A percentile compares a stretch with the other conserved stretches of the same genome.
These are phyloP conservation scores for Cercospora sojina DNA, from an alignment of 2,329 filamentous ascomycete species.

Conservation along the genomic window DNA sequence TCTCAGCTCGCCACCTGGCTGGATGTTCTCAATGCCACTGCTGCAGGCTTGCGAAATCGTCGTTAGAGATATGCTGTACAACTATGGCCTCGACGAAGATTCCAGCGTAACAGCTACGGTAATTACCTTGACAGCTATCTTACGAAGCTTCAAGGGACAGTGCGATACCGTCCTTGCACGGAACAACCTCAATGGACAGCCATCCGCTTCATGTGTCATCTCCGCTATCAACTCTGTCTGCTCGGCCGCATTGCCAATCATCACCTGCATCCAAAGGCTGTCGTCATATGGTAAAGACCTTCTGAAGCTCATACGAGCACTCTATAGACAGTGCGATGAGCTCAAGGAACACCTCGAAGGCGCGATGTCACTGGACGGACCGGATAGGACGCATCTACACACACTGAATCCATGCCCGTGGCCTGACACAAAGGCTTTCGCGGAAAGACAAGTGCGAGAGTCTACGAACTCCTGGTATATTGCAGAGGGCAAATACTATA, in stretches of 20 bases:
- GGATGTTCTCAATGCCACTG: conserved; percentile 55
- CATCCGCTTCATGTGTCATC: background rate
- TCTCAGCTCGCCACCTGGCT: conserved; percentile 48
- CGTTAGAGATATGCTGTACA: conserved; percentile 47
- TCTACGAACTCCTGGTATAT: conserved; percentile 51
- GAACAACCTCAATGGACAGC: background rate
- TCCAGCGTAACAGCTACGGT: background rate
- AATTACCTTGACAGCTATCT: background rate
- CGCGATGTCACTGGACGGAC: background rate
- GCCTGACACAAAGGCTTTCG: conserved; percentile 29
- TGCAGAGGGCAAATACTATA: conserved; percentile 47
- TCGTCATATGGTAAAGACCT: conserved; percentile 9
- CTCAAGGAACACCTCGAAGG: conserved; percentile 11
- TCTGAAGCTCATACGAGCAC: conserved; percentile 9
- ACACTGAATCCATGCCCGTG: conserved; percentile 1
- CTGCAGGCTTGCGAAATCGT: conserved; percentile 49
- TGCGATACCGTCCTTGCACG: background rate
- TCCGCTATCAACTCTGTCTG: conserved; percentile 21
- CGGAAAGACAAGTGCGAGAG: conserved; percentile 44
- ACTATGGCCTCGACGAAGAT: background rate
- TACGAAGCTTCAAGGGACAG: background rate
- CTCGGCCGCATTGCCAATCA: conserved; percentile 15
- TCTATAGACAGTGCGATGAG: conserved; percentile 5
- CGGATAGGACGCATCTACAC: background rate
- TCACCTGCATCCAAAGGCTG: conserved; percentile 20